Base-by-base conservation (phyloP, 1,139 yeast species). In the Meyerozyma carpophila region DNA sequence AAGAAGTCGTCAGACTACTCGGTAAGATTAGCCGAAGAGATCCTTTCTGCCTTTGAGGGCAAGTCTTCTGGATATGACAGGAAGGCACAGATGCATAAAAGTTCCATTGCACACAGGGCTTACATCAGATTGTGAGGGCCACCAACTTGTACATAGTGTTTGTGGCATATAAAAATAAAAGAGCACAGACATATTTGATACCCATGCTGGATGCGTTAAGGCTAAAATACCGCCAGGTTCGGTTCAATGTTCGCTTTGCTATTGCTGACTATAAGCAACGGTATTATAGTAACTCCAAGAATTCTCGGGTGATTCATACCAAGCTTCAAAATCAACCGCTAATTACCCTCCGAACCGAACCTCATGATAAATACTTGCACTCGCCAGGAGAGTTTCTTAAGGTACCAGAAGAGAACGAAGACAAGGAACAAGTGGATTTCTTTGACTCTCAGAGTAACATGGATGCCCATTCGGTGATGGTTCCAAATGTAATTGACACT, bases 1-100 rank as follows among this genome's bases (percentile, higher is more conserved):
- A 83, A 95, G 63, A 84, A 82, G 43, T 82, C 93, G 18, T 79
- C 82, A 47, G 94, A 87, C 57, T 85, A 85, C 57, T 74, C 95
- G 1, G 97, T 93, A 28, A 79, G 98, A 58, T 74, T 93, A 47
- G 93, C 93, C 29, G 98, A 93, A 66, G 98, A 93, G 64, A 78
- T 93, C 48, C 63, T 89, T 38, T 72, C 85, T 44, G 94, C 94
- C 27, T 74, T 74, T 54, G 82, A 79, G 55, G 96, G 96, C 43
- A 81, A 81, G 60, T 81, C 94, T 39, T 74, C 91, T 37, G 93
- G 95, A 26, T 86, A 81, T 63, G 97, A 88, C 49, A 90, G 86
- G 72, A 83, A 83, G 66, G 79, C 81, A 40, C 83, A 80, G 58
- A 81, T 87, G 76, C 98, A 91, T 66, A 88, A 84, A 68, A 70